phyloP scores from a whole-genome alignment of 75 land plant species.

The Larix kaempferi region DNA sequence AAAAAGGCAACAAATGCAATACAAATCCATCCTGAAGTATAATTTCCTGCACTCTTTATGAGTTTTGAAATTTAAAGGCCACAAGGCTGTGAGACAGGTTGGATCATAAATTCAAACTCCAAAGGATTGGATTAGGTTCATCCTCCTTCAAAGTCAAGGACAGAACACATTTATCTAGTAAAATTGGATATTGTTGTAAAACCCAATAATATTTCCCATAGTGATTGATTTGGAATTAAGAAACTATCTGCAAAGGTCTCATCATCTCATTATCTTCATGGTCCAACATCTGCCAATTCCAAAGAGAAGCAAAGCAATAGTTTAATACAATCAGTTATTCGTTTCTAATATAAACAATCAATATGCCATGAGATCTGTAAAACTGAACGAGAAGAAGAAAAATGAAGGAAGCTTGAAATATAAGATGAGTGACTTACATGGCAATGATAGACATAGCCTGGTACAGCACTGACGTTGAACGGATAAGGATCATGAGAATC shows the following conservation, averaged over 20 bases:
- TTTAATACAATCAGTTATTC: not conserved
- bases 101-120: too few species aligned
- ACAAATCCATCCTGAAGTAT: too few species aligned
- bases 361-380: not conserved
- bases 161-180: not conserved
- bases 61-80: too few species aligned
- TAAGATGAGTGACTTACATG: constrained; percentile 44
- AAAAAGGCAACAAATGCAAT: too few species aligned
- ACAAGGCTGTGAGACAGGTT: too few species aligned
- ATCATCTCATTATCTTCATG: constrained; percentile 83
- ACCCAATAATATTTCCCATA: not conserved
- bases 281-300: constrained; percentile 51
- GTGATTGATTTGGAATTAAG: not conserved
- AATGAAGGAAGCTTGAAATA: not conserved
- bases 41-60: too few species aligned
- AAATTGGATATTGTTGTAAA: not conserved
- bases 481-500: constrained; percentile 24
- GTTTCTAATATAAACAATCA: not conserved
- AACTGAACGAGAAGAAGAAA: not conserved
- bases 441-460: constrained; percentile 89
- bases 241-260: constrained; percentile 48
- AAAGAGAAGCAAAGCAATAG: not conserved
- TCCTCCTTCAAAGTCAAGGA: not conserved
- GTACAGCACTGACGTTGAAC: constrained; percentile 64
- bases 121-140: too few species aligned